phyloP scores from a whole-genome alignment of 163 green algal species.

The Picocystis sp. region DNA sequence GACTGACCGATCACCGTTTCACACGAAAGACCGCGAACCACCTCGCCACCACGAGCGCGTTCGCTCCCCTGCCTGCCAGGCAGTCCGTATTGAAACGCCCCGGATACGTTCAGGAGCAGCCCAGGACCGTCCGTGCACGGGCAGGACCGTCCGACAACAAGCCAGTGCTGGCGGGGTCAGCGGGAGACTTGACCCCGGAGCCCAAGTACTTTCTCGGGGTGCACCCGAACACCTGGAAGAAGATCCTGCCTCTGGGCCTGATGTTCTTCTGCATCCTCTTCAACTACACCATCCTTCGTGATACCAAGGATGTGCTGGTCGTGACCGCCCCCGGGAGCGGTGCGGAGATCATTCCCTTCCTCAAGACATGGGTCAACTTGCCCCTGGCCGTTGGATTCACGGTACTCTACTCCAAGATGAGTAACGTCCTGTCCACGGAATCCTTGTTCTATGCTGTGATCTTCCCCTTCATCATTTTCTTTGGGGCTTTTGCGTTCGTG shows the following conservation, averaged over 20 bases:
- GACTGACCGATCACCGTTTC: no score
- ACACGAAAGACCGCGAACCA: no score
- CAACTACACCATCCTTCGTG: slow-evolving; percentile 99
- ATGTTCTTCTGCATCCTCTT: slow-evolving; percentile 99
- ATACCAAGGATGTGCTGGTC: slow-evolving; percentile 99
- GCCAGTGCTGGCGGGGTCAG: no score
- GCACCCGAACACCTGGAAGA: slow-evolving; percentile 50
- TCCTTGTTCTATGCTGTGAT: slow-evolving; percentile 96
- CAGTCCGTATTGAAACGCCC: no score
- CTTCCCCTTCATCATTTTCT: slow-evolving; percentile 97
- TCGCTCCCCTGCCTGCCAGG: no score
- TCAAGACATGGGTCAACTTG: slow-evolving; percentile 98
- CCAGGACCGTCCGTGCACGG: no score
- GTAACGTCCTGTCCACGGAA: slow-evolving; percentile 72
- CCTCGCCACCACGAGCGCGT: no score
- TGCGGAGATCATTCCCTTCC: slow-evolving; percentile 96
- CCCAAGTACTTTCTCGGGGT: slow-evolving; percentile 21
- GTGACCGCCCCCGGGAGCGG: slow-evolving; percentile 88
- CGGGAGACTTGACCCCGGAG: no score
- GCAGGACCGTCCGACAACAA: no score
- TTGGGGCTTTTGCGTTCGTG: slow-evolving; percentile 84
- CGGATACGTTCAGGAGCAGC: no score
- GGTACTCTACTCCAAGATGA: slow-evolving; percentile 69
- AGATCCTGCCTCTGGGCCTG: slow-evolving; percentile 82
- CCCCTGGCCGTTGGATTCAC: slow-evolving; percentile 96